Conservation (phyloP, 129 eudicot genomes). For the Silybum marianum region DNA sequence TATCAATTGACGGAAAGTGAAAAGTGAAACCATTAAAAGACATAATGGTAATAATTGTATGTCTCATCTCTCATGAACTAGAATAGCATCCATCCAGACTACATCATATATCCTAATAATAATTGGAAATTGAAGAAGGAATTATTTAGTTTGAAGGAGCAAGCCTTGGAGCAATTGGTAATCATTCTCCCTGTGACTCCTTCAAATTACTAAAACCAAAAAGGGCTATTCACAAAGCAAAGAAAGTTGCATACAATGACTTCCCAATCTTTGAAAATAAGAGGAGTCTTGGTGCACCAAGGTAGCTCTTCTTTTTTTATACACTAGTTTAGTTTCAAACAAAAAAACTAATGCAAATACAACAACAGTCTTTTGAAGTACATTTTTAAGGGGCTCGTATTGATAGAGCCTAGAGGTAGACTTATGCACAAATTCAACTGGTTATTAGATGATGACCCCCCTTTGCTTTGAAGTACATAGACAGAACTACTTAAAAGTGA, state of each 20-base stretch:
- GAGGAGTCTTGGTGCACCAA: too few species aligned
- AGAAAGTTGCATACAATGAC: too few species aligned
- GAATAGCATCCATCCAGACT: neutral
- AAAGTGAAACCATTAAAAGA: too few species aligned
- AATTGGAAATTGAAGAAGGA: neutral
- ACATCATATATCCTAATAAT: neutral
- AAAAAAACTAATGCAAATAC: neutral
- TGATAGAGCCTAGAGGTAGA: neutral
- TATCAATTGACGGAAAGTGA: too few species aligned
- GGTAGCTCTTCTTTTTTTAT: too few species aligned
- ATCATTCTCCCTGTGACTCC: too few species aligned
- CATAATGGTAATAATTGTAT: neutral
- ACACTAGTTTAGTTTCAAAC: too few species aligned
- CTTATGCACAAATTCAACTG: neutral
- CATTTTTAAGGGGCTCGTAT: neutral
- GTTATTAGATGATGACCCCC: neutral
- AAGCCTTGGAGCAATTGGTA: too few species aligned
- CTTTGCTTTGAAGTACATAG: neutral
- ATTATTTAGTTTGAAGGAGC: neutral
- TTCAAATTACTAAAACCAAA: too few species aligned
- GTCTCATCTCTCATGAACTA: neutral
- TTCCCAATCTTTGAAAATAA: too few species aligned
- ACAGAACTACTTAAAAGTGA: neutral
- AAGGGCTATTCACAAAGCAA: too few species aligned
- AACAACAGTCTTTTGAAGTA: neutral